Conservation (phyloP, 371 early-diverging fungal species). For the Lichtheimia ornata region DNA sequence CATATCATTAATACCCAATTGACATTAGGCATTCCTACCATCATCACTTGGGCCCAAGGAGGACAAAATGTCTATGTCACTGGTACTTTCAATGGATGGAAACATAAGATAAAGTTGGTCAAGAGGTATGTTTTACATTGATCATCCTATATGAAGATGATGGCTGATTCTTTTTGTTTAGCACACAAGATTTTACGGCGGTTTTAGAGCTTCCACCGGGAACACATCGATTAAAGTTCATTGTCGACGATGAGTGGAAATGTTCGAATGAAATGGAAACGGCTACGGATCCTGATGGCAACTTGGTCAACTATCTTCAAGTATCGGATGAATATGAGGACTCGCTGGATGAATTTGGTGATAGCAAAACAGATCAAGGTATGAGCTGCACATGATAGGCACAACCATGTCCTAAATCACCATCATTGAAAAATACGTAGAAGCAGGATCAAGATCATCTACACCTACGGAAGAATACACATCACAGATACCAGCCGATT, state of each 20-base stretch:
- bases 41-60: slow-evolving; percentile 90
- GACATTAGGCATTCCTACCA: slow-evolving; percentile 66
- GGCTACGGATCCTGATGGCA: slow-evolving; percentile 92
- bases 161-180: slow-evolving; percentile 17
- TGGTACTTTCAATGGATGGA: slow-evolving; percentile 98
- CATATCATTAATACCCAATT: background rate
- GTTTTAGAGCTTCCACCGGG: slow-evolving; percentile 90
- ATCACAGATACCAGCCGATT: slow-evolving; percentile 63
- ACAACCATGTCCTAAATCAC: background rate
- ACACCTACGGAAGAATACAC: slow-evolving; percentile 67
- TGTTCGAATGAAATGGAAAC: slow-evolving; percentile 89
- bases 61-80: slow-evolving; percentile 90
- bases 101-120: slow-evolving; percentile 84
- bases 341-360: slow-evolving; percentile 50
- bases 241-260: slow-evolving; percentile 98
- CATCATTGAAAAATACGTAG: background rate
- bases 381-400: background rate
- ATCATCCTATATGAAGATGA: background rate
- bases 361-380: slow-evolving; percentile 25
- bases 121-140: slow-evolving; percentile 58
- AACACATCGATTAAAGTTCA: slow-evolving; percentile 94
- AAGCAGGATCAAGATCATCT: slow-evolving; percentile 28
- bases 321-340: slow-evolving; percentile 65
- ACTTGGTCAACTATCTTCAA: slow-evolving; percentile 93
- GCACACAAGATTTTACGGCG: slow-evolving; percentile 76